A percentile compares a stretch with the other conserved stretches of the same genome.
Evolutionary conservation across 2,329 filamentous ascomycete species (phyloP).

Genomic region (Talaromyces funiculosus): DNA sequence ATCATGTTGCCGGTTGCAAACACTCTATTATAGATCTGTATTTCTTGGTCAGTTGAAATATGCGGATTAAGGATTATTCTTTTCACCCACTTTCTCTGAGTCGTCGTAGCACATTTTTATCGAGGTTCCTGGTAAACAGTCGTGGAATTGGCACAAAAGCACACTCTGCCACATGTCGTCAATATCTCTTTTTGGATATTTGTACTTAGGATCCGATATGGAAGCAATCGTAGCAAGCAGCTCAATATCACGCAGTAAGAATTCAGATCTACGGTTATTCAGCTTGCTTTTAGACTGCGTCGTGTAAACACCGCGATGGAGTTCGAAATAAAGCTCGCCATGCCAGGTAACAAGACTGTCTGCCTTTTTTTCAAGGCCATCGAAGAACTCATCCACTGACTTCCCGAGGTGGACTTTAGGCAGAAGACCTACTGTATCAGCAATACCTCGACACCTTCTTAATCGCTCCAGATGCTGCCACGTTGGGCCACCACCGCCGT

Average conservation of each 20-base stretch:
- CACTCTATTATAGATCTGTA: constrained; percentile 67
- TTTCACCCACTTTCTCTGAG: constrained; percentile 57
- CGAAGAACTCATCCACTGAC: constrained; percentile 93
- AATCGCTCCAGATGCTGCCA: constrained; percentile 94
- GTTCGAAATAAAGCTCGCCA: constrained; percentile 94
- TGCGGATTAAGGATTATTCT: neutral
- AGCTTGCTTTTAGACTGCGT: constrained; percentile 96
- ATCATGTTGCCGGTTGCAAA: constrained; percentile 71
- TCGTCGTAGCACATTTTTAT: constrained; percentile 99
- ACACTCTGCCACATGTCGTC: constrained; percentile 94
- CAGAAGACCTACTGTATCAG: constrained; percentile 75
- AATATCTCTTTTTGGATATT: constrained; percentile 88
- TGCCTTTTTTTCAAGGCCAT: constrained; percentile 71
- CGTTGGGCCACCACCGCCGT: constrained; percentile 91
- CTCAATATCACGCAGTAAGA: constrained; percentile 80
- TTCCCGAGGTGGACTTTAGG: constrained; percentile 83
- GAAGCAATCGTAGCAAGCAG: constrained; percentile 81
- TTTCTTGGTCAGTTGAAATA: neutral
- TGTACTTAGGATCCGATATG: constrained; percentile 61
- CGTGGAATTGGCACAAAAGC: constrained; percentile 93
- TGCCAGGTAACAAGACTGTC: constrained; percentile 84
- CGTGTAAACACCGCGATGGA: constrained; percentile 94
- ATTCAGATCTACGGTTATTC: constrained; percentile 82
- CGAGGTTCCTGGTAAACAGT: constrained; percentile 87
- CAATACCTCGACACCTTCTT: constrained; percentile 81